These are phyloP conservation scores for Magnolia kwangsiensis DNA, from an alignment of 164 flowering plant genomes.

Conservation along the genomic window DNA sequence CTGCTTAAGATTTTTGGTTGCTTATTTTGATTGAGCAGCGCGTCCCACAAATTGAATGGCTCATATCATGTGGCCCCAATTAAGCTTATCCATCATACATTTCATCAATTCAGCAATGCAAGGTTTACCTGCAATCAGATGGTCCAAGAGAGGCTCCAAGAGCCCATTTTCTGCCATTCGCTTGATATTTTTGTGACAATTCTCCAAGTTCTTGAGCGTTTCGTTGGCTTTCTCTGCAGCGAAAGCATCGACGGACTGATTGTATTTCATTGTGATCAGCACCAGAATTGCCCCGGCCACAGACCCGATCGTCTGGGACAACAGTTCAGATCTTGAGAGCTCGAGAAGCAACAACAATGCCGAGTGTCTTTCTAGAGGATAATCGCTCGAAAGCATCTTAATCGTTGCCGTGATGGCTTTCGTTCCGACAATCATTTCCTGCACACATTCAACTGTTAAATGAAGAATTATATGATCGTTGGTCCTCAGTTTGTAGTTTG, in stretches of 20 bases:
- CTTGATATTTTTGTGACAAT: constrained; percentile 51
- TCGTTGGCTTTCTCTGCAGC: constrained; percentile 51
- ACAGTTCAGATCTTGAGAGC: constrained; percentile 44
- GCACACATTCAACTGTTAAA: constrained; percentile 13
- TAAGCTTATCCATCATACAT: background rate
- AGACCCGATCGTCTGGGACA: constrained; percentile 49
- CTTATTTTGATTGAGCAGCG: too few species aligned
- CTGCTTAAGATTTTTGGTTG: too few species aligned
- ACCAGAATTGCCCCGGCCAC: constrained; percentile 58
- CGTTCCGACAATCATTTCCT: constrained; percentile 45
- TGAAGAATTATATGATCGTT: background rate
- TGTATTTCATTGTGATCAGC: constrained; percentile 55
- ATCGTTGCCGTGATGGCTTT: constrained; percentile 35
- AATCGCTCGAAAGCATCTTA: constrained; percentile 48
- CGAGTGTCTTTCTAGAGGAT: constrained; percentile 39
- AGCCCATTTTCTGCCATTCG: constrained; percentile 77
- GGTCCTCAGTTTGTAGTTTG: too few species aligned
- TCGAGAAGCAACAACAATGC: constrained; percentile 49
- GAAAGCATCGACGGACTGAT: constrained; percentile 37
- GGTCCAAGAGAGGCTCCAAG: constrained; percentile 61
- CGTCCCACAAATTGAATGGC: background rate
- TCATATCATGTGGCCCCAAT: background rate
- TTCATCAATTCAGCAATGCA: background rate
- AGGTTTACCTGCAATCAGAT: constrained; percentile 59
- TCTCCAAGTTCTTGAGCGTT: constrained; percentile 58